Evolutionary conservation across 1,284 basidiomycete genomes (phyloP), one percentile per base, ranked within the genome.

Genomic region (Quambalaria eucalypti): DNA sequence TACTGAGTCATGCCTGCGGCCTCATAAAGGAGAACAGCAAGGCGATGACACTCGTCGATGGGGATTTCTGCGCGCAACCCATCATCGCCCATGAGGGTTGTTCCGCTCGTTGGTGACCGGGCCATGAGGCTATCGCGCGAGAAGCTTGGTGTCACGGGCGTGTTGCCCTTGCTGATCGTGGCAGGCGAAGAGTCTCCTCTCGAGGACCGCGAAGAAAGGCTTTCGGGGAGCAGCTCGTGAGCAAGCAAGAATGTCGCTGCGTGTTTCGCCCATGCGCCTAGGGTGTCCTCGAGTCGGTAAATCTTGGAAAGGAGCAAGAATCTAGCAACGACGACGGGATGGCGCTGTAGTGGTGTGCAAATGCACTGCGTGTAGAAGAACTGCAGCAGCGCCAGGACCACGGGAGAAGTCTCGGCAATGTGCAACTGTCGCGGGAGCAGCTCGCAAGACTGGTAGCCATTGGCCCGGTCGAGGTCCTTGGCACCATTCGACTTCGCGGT

Each of bases 1-100:
- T 87, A 88, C 65, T 84, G 87, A 71, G 90, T 91, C 8, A 95
- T 79, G 1, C 90, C 90, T 4, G 91, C 90, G 5, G 93, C 88
- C 73, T 93, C 90, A 74, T 93, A 92, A 26, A 95, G 86, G 39
- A 87, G 88, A 8, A 92, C 87, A 12, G 87, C 88, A 7, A 86
- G 88, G 7, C 84, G 87, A 39, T 86, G 87, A 25, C 96, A 77
- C 16, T 87, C 83, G 30, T 85, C 82, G 10, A 69, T 54, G 25
- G 49, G 14, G 40, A 57, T 28, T 14, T 39, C 36, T 5, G 16
- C 21, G 36, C 36, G 16, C 16, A 39, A 21, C 21, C 21, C 36
- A 21, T 5, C 36, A 4, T 14, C 21, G 10, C 16, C 16, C 36
- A 39, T 39, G 16, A 39, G 21, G 5, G 16, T 21, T 12, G 10